Evolutionary conservation across 345 rosid genomes (phyloP), one percentile per base, ranked within the genome.

Genomic region (Durio zibethinus): DNA sequence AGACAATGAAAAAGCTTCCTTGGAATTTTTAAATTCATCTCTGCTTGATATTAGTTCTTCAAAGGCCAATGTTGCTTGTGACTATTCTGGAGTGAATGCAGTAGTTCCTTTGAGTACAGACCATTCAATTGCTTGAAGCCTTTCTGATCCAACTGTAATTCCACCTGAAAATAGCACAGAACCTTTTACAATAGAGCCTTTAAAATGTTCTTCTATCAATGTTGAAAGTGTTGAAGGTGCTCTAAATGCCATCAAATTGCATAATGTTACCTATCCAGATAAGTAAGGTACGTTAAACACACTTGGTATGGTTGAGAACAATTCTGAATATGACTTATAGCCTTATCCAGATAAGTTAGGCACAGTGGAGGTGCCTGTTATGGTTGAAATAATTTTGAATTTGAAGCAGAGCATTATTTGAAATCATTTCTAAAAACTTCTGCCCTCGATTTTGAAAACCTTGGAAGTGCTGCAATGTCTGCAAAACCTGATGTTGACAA

Each of bases 1-100:
- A 68, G 73, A 15, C 54, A 27, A 25, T 15, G 73, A 45, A 68
- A 68, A 25, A 25, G 12, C 35, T 45, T 15, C 56, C 23, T 15
- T 69, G 56, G 73, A 16, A 14, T 68, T 31, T 43, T 68, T 20
- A 43, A 48, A 78, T n/a, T 72, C 82, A 74, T 64, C 75, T 62
- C 54, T 53, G 52, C 57, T 7, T 76, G 81, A 74, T 76, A 23
- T 27, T 59, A 27, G 40, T 61, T 36, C 29, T 29, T 42, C 64
- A 7, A 31, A 69, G 42, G 71, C 21, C 25, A 56, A 23, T 50
- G 71, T 68, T 43, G 62, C 50, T 67, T 70, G 70, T 81, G 76
- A 66, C 4, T 35, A 53, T 72, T 36, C 86, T 76, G 76, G 29
- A 53, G 64, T 29, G 62, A 72, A 50, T 48, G n/a, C 72, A 9